These are phyloP conservation scores for Ustilago curta DNA, from an alignment of 1,284 basidiomycete species.

Conservation along the genomic window DNA sequence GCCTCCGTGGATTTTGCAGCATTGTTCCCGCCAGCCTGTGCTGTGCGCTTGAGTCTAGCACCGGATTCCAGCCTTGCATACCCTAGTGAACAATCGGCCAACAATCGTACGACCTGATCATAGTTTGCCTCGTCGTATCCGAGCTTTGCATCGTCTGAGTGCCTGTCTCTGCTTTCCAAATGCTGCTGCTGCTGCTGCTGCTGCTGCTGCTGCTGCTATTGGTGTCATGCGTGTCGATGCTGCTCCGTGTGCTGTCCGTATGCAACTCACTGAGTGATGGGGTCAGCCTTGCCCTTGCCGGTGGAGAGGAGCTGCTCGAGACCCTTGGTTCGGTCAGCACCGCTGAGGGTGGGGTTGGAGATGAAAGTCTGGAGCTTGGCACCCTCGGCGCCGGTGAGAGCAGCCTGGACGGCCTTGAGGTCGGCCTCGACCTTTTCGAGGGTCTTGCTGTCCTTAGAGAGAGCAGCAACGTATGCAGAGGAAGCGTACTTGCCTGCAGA, in stretches of 20 bases:
- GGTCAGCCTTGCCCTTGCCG: constrained; percentile 62
- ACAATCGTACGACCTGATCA: not conserved
- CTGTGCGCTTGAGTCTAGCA: not conserved
- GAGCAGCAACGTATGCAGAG: constrained; percentile 90
- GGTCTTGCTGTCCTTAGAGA: constrained; percentile 75
- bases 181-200: too few relatives aligned
- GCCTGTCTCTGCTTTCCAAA: too few relatives aligned
- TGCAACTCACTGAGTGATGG: constrained; percentile 63
- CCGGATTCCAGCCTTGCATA: not conserved
- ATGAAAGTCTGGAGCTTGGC: constrained; percentile 80
- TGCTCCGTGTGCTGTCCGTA: not conserved
- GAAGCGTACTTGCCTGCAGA: constrained; percentile 85
- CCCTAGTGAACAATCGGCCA: not conserved
- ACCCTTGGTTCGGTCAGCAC: constrained; percentile 79
- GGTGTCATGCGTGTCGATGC: not conserved
- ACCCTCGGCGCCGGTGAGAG: constrained; percentile 61
- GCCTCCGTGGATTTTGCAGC: too few relatives aligned
- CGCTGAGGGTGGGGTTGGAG: constrained; percentile 87
- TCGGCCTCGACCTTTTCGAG: constrained; percentile 73
- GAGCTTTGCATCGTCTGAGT: not conserved
- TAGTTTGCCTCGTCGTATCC: not conserved
- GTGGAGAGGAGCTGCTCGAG: constrained; percentile 77
- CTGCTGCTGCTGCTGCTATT: constrained; percentile 1
- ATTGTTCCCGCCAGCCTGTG: not conserved
- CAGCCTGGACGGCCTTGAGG: constrained; percentile 73